Evolutionary conservation across 805 yeast genomes (phyloP).

Genomic region (Blastobotrys robertii): DNA sequence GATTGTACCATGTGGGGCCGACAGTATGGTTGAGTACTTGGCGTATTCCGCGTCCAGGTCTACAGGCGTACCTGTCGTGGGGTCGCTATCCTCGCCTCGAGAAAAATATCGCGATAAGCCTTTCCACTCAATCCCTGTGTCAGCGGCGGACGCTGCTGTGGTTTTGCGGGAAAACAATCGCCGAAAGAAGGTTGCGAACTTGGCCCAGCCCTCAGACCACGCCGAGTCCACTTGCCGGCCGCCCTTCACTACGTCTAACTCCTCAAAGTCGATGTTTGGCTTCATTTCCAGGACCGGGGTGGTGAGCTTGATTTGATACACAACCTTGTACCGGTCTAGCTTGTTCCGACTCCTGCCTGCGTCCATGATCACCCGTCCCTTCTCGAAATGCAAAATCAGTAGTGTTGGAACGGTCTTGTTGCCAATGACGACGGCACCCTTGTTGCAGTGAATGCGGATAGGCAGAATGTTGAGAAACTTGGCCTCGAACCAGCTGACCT

Average conservation of each 20-base stretch:
- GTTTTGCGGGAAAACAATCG: too few relatives aligned
- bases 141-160: too few relatives aligned
- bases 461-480: slow-evolving; percentile 41
- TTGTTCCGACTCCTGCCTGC: slow-evolving; percentile 37
- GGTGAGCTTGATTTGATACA: slow-evolving; percentile 36
- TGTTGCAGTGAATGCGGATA: slow-evolving; percentile 44
- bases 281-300: slow-evolving; percentile 52
- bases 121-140: slow-evolving; percentile 41
- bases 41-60: slow-evolving; percentile 61
- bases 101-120: slow-evolving; percentile 59
- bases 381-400: slow-evolving; percentile 48
- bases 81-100: slow-evolving; percentile 20
- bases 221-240: background rate
- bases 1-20: slow-evolving; percentile 45
- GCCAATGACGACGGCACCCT: slow-evolving; percentile 72
- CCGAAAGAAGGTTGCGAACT: background rate
- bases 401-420: slow-evolving; percentile 70
- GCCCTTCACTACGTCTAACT: slow-evolving; percentile 12
- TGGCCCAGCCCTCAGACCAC: background rate
- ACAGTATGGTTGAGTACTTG: slow-evolving; percentile 58
- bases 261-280: slow-evolving; percentile 60
- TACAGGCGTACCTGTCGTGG: slow-evolving; percentile 26
- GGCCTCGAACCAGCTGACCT: background rate
- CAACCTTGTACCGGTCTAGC: slow-evolving; percentile 48
- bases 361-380: slow-evolving; percentile 51